Evolutionary conservation across 2,329 filamentous ascomycete genomes (phyloP), one percentile per base, ranked within the genome.

Genomic region (Fusarium luffae): DNA sequence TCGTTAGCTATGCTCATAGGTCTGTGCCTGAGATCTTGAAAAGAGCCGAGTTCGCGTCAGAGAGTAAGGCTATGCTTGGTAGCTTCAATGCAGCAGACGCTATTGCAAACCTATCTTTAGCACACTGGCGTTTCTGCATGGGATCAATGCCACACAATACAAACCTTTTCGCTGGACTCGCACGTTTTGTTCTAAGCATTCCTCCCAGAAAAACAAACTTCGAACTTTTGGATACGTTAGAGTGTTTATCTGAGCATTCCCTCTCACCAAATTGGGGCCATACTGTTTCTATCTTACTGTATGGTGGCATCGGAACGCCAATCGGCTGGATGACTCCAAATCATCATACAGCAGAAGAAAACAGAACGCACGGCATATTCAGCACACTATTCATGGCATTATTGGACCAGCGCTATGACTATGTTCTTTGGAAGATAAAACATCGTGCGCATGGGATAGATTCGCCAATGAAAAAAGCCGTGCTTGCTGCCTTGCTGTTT

Each of bases 81-180:
- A 11, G 9, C 0, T 37, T 37, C 9, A 4, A 2, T 11, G 34
- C 16, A 6, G 16, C 5, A 11, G 34, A 37, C 2, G 34, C 34
- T 5, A n/a, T 37, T 4, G 34, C 0, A n/a, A 37, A n/a, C 5
- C 0, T 37, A 37, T 6, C 34, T 11, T n/a, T 37, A 1, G 34
- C 16, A 11, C 34, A 37, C 0, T n/a, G 16, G 34, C 34, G 34
- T n/a, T 37, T 37, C 3, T n/a, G 16, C 5, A 1, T 1, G 16
- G 16, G 16, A 0, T 4, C 16, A 18, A 5, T 0, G 2, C 8
- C 0, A 34, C 1, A 0, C 0, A 4, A 34, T 4, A 1, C 2
- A 0, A 2, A 5, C 3, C 4, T 14, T 4, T 16, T 16, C 14
- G 0, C 14, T 34, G 32, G 1, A 18, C 32, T 34, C 14, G 2